Conservation (phyloP, 192 early-diverging fungal species). For the Podila minutissima region DNA sequence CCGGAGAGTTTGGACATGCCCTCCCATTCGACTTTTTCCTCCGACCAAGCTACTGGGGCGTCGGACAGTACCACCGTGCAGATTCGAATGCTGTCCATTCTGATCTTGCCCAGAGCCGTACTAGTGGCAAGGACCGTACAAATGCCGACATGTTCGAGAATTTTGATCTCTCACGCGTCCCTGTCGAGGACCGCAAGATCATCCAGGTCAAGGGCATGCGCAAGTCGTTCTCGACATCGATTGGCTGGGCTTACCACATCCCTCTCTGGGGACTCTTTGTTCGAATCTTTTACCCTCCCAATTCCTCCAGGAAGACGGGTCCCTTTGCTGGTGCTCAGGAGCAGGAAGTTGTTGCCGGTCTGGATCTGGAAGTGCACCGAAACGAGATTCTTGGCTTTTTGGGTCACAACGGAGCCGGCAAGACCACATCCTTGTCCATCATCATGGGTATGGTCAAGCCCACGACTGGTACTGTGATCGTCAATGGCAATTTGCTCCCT, state of each 20-base stretch:
- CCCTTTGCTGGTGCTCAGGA: conserved; percentile 29
- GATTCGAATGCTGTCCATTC: not conserved
- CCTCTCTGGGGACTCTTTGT: conserved; percentile 26
- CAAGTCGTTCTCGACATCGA: conserved; percentile 18
- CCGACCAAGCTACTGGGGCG: conserved; percentile 51
- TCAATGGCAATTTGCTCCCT: conserved; percentile 43
- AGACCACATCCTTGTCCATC: conserved; percentile 59
- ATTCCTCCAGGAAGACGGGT: conserved; percentile 17
- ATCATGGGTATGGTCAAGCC: conserved; percentile 53
- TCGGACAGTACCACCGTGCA: conserved; percentile 26
- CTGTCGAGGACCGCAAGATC: conserved; percentile 33
- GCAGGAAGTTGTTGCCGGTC: conserved; percentile 33
- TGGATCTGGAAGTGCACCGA: conserved; percentile 52
- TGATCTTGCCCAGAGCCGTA: not conserved
- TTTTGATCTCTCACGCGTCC: conserved; percentile 25
- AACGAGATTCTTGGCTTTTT: conserved; percentile 65
- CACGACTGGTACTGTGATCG: conserved; percentile 27
- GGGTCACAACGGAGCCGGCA: conserved; percentile 71
- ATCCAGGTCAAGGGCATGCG: conserved; percentile 30
- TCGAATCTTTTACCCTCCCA: conserved; percentile 31
- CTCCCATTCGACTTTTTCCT: conserved; percentile 54
- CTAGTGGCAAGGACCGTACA: not conserved
- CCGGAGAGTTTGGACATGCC: conserved; percentile 43
- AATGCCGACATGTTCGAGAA: conserved; percentile 51
- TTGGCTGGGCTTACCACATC: conserved; percentile 26